Conservation (phyloP, 305 asterid species). For the Fraxinus nigra region DNA sequence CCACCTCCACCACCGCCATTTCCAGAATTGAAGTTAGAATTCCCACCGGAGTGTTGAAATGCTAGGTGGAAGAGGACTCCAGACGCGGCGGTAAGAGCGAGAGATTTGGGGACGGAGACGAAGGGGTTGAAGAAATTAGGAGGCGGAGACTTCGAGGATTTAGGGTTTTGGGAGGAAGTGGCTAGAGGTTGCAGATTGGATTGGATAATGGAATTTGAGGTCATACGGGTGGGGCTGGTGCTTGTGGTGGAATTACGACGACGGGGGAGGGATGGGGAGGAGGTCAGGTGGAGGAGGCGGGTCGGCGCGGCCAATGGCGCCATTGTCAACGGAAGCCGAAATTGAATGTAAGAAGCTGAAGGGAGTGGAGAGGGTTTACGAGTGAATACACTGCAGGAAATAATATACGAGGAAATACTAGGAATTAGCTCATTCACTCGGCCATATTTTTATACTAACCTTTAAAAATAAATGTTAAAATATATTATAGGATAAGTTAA, state of each 20-base stretch:
- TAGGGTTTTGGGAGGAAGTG: conserved; percentile 50
- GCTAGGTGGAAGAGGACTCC: conserved; percentile 47
- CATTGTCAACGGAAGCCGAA: conserved; percentile 31
- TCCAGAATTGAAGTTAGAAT: conserved; percentile 26
- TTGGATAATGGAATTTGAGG: conserved; percentile 30
- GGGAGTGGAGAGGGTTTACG: not conserved
- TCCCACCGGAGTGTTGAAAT: conserved; percentile 28
- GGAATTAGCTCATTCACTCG: no score
- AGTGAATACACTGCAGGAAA: not conserved
- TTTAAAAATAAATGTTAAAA: no score
- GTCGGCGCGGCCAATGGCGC: conserved; percentile 59
- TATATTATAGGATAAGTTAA: no score
- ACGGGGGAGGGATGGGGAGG: conserved; percentile 29
- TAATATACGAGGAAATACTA: no score
- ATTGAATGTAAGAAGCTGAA: not conserved
- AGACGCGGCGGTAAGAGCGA: conserved; percentile 48
- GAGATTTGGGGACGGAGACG: conserved; percentile 33
- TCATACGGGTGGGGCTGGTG: conserved; percentile 19
- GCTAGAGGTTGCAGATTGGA: conserved; percentile 39
- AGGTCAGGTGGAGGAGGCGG: conserved; percentile 39
- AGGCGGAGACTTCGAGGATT: conserved; percentile 42
- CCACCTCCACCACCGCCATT: conserved; percentile 52
- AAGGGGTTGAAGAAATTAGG: conserved; percentile 12
- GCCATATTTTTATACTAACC: no score
- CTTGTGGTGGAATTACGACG: conserved; percentile 17